Evolutionary conservation across 2,329 filamentous ascomycete genomes (phyloP).

Genomic region (Apiospora hydei): DNA sequence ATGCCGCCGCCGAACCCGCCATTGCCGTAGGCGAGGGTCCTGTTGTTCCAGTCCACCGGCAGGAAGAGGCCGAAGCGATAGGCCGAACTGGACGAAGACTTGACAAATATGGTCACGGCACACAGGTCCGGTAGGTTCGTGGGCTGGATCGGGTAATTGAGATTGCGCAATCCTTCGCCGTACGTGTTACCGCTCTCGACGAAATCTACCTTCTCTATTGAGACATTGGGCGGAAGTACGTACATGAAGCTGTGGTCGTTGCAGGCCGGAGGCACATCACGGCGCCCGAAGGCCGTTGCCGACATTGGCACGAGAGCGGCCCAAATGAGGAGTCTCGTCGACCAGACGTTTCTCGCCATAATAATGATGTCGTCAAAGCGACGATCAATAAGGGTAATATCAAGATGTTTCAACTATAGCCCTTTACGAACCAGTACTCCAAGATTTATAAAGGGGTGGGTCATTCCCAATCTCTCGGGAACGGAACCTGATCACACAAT

Average conservation of each 20-base stretch:
- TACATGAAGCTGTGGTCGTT: not conserved
- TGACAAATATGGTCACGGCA: constrained; percentile 46
- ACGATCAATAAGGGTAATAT: not conserved
- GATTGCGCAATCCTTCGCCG: constrained; percentile 45
- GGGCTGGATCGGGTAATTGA: constrained; percentile 45
- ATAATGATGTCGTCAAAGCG: not conserved
- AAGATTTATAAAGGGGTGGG: not conserved
- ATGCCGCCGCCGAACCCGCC: constrained; percentile 48
- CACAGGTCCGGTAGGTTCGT: constrained; percentile 49
- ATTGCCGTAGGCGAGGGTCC: constrained; percentile 48
- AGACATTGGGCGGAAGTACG: constrained; percentile 30
- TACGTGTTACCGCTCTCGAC: constrained; percentile 43
- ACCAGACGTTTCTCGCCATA: not conserved
- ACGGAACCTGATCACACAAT: not conserved
- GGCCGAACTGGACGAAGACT: constrained; percentile 40
- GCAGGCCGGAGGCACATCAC: not conserved
- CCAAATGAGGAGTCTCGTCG: not conserved
- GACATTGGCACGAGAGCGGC: not conserved
- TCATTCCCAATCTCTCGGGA: not conserved
- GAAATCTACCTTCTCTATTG: constrained; percentile 39
- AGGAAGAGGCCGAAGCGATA: constrained; percentile 50
- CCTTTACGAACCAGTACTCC: not conserved
- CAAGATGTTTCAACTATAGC: not conserved
- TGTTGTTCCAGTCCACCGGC: constrained; percentile 45
- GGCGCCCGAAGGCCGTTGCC: not conserved